Base-by-base conservation (phyloP, 176 grass and related monocot genomes). In the Miscanthus lutarioriparius region DNA sequence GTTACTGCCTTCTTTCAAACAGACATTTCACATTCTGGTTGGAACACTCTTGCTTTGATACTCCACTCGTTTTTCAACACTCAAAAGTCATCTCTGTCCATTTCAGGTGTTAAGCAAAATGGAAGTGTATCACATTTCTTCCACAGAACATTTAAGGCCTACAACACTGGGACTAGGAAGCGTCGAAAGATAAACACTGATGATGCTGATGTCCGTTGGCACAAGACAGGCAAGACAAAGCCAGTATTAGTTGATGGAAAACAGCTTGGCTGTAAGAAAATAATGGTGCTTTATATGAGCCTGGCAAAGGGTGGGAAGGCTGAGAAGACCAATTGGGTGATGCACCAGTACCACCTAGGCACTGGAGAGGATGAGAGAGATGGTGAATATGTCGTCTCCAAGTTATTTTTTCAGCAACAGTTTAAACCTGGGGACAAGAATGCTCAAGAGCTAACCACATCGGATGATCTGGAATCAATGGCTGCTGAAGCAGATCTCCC, bases 321-420 rank as follows among this genome's bases (percentile, higher is more conserved):
- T 27, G 90, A 92, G 76, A 98, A 98, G 68, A 96, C 96, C 39
- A 98, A 96, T 75, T 98, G 96, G 96, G 96, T 98, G 65, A 98
- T 96, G 78, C 96, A 98, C 82, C 96, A 98, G 77, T 94, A 96
- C 75, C 93, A 98, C 58, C 86, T 98, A 20, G 96, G 96, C 63
- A 93, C 78, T 36, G 93, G 86, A 6, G 96, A 98, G 86, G 96
- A 98, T 89, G 93, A 98, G 75, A 86, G 85, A 79, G 90, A 98
- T 62, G 87, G 93, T 26, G 69, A 96, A 85, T 95, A 95, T 89
- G 96, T 96, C 0, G 93, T 96, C 64, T 94, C 91, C 11, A 98
- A 98, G 91, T 89, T 98, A 91, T 93, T 90, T 75, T 92, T 85
- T 87, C 93, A 98, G 89, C 93, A 98, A 33, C 92, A 97, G 40